Conservation (phyloP, 371 early-diverging fungal species). For the Choanephora cucurbitarum region DNA sequence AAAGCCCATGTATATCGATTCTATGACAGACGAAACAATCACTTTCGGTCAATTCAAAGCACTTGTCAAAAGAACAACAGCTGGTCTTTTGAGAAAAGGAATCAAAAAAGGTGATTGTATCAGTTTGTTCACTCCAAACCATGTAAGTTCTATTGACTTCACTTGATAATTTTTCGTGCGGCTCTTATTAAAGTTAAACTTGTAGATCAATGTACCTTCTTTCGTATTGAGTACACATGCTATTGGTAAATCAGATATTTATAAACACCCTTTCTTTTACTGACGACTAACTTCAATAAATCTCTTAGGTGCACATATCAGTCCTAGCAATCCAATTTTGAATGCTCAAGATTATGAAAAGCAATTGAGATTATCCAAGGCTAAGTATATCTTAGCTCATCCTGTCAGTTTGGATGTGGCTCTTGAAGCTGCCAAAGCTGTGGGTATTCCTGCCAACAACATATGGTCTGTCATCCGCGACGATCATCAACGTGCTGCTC, state of each 20-base stretch:
- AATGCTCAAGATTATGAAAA: conserved; percentile 60
- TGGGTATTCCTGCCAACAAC: conserved; percentile 45
- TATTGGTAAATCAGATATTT: conserved; percentile 13
- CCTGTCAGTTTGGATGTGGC: conserved; percentile 41
- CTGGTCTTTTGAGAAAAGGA: conserved; percentile 4
- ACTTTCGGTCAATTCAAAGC: conserved; percentile 8
- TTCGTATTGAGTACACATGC: conserved; percentile 14
- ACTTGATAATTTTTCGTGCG: too few species aligned
- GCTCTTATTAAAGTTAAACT: too few species aligned
- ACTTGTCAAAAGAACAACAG: conserved; percentile 6
- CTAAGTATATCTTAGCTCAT: conserved; percentile 38
- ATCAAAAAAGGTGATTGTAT: conserved; percentile 10
- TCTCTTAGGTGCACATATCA: conserved; percentile 64
- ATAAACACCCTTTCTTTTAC: background rate
- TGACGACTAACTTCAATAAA: background rate
- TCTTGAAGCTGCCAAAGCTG: conserved; percentile 48
- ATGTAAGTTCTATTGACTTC: too few species aligned
- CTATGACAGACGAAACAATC: conserved; percentile 9
- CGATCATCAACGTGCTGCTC: conserved; percentile 13
- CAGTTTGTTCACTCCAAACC: conserved; percentile 9
- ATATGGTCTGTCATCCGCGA: conserved; percentile 55
- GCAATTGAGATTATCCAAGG: conserved; percentile 63
- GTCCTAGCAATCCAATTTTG: conserved; percentile 45
- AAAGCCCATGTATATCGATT: conserved; percentile 12
- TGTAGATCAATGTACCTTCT: conserved; percentile 11